Conservation (phyloP, 371 early-diverging fungal genomes). For the Mucor mucedo region DNA sequence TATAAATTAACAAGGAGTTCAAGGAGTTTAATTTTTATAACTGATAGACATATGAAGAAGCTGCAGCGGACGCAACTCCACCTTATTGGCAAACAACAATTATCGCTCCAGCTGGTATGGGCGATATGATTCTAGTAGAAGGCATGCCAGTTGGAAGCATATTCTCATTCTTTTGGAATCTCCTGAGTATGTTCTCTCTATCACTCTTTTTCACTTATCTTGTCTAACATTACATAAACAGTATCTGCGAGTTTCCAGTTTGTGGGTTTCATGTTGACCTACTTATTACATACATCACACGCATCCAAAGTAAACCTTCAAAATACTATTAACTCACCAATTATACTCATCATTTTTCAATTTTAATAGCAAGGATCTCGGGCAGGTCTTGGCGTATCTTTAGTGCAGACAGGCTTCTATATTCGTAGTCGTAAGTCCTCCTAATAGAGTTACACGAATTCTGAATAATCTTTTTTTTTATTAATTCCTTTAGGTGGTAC, state of each 20-base stretch:
- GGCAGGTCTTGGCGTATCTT: constrained; percentile 65
- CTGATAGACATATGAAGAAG: constrained; percentile 57
- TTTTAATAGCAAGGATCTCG: constrained; percentile 55
- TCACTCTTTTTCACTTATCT: neutral
- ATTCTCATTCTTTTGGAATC: constrained; percentile 60
- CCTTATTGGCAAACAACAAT: constrained; percentile 62
- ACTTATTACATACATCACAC: constrained; percentile 66
- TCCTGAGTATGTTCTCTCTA: constrained; percentile 42
- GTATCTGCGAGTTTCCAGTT: constrained; percentile 70
- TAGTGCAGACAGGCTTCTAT: constrained; percentile 61
- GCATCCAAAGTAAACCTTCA: constrained; percentile 54
- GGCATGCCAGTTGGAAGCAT: constrained; percentile 63
- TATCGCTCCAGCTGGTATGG: constrained; percentile 55
- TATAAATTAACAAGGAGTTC: neutral
- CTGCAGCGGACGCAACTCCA: constrained; percentile 62
- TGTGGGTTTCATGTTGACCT: constrained; percentile 68
- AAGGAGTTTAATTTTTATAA: neutral
- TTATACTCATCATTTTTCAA: neutral
- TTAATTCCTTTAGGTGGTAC: constrained; percentile 20
- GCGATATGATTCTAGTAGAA: constrained; percentile 61
- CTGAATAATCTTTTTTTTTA: neutral
- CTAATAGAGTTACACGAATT: neutral
- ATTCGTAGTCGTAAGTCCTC: constrained; percentile 51
- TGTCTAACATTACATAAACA: constrained; percentile 17
- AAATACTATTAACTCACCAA: neutral